A percentile compares a stretch with the other conserved stretches of the same genome.
Conservation (phyloP, 208 protist species). For the Phytomonas sp. region DNA sequence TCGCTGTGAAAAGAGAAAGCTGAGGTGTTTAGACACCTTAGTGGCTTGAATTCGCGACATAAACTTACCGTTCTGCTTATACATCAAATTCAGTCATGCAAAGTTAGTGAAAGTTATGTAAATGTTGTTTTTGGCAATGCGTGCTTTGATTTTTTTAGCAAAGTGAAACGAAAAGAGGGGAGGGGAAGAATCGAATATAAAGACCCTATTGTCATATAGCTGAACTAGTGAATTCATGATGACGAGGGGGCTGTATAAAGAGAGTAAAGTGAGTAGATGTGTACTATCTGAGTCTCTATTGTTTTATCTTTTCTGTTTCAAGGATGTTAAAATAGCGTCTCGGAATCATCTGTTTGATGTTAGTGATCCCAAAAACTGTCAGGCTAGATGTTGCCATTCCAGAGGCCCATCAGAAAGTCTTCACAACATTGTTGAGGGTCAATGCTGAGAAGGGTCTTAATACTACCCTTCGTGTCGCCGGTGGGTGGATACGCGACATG, state of each 20-base stretch:
- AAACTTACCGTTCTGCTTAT: not conserved
- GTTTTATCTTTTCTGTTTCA: constrained; percentile 6
- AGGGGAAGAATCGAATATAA: not conserved
- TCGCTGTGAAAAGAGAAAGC: not conserved
- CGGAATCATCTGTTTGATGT: not conserved
- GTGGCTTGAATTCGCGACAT: not conserved
- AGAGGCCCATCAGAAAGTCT: constrained; percentile 65
- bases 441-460: constrained; percentile 46
- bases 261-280: not conserved
- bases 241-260: not conserved
- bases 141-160: not conserved
- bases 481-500: constrained; percentile 98
- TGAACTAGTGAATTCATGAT: not conserved
- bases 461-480: constrained; percentile 83
- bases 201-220: not conserved
- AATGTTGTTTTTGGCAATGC: not conserved
- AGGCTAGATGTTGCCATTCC: constrained; percentile 39
- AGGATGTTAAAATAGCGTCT: not conserved
- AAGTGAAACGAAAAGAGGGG: not conserved
- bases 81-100: not conserved
- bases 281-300: constrained; percentile 6
- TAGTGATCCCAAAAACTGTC: constrained; percentile 23
- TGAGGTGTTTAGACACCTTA: not conserved
- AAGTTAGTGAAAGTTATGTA: not conserved
- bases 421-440: constrained; percentile 72